Percentiles rank a stretch among this genome's conserved stretches.
Evolutionary conservation across 2,329 filamentous ascomycete species (phyloP).

Genomic region (Lecanicillium sp.): DNA sequence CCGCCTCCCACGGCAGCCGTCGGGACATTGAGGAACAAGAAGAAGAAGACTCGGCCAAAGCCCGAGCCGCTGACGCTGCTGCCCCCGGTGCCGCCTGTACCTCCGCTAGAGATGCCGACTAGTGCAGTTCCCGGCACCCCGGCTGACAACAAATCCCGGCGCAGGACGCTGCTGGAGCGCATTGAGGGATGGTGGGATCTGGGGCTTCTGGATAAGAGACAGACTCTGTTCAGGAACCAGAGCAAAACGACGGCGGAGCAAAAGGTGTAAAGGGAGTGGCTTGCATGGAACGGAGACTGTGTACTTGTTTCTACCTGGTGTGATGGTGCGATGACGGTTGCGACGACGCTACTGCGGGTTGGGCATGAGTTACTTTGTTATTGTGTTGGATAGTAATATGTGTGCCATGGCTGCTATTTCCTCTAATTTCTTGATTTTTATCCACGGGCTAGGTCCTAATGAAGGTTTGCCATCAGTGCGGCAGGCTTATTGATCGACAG

Average conservation of each 20-base stretch:
- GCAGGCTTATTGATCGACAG: background rate
- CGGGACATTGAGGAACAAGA: constrained; percentile 18
- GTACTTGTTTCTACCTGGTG: background rate
- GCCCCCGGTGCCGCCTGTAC: constrained; percentile 23
- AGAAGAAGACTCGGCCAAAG: constrained; percentile 17
- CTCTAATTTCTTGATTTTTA: background rate
- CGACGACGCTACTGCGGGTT: background rate
- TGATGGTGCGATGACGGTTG: background rate
- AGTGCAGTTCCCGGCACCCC: background rate
- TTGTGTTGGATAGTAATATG: no score
- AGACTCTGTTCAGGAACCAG: constrained; percentile 27
- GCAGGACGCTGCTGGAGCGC: constrained; percentile 42
- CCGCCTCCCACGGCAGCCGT: constrained; percentile 32
- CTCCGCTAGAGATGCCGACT: constrained; percentile 8
- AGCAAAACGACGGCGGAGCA: constrained; percentile 14
- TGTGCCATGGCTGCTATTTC: no score
- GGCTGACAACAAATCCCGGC: constrained; percentile 26
- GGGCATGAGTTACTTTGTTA: background rate
- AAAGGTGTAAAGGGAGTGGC: constrained; percentile 7
- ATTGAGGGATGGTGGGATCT: constrained; percentile 53
- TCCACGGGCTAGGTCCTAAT: background rate
- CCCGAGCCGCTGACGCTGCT: constrained; percentile 24
- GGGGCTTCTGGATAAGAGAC: constrained; percentile 40
- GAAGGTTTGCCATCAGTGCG: background rate
- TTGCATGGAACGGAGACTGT: background rate